phyloP scores from a whole-genome alignment of 176 grass and related monocot genomes.

The Carex littledalei region DNA sequence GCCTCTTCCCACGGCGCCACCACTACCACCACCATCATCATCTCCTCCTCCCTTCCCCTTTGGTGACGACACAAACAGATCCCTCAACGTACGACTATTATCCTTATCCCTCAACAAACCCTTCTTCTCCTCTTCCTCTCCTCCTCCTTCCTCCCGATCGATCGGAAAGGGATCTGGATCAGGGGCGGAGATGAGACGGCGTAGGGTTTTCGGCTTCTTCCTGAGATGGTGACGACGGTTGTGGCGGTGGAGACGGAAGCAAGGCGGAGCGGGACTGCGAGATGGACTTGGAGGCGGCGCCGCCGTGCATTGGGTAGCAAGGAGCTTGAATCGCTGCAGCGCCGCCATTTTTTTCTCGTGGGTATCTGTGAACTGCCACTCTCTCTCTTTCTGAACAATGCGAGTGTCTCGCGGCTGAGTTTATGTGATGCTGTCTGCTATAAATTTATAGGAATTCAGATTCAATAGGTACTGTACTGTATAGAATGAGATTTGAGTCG shows the following conservation, averaged over 20 bases:
- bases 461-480: too few species aligned
- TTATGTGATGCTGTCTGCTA: background rate
- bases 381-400: background rate
- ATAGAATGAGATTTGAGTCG: too few species aligned
- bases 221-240: slow-evolving; percentile 9
- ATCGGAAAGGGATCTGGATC: slow-evolving; percentile 1
- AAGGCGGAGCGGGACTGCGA: slow-evolving; percentile 21
- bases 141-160: background rate
- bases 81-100: slow-evolving; percentile 16
- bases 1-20: background rate
- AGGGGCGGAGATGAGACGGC: slow-evolving; percentile 6
- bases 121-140: slow-evolving; percentile 25
- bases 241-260: background rate
- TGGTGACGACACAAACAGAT: slow-evolving; percentile 28
- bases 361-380: background rate
- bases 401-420: background rate
- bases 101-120: slow-evolving; percentile 15
- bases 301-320: slow-evolving; percentile 28
- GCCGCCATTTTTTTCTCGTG: slow-evolving; percentile 22
- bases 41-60: slow-evolving; percentile 1
- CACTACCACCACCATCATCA: background rate
- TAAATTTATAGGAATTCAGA: too few species aligned
- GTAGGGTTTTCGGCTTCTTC: background rate
- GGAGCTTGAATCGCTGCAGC: slow-evolving; percentile 30
- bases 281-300: slow-evolving; percentile 25